Conservation (phyloP, 2,329 filamentous ascomycete species). For the Penicillium vulpinum region DNA sequence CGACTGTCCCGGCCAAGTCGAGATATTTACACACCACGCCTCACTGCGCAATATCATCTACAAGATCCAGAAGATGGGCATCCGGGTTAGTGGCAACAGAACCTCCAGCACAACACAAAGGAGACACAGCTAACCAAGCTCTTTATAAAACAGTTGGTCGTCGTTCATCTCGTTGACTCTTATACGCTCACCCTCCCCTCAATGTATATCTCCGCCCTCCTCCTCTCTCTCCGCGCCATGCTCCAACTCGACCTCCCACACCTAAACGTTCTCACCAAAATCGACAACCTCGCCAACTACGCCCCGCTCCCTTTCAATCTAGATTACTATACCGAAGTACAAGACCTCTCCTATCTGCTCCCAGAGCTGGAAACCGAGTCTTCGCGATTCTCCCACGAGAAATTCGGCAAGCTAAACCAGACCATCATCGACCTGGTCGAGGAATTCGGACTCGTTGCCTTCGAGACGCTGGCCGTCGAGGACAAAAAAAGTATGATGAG, state of each 20-base stretch:
- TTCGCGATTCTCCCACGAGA: conserved; percentile 66
- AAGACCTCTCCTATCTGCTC: conserved; percentile 82
- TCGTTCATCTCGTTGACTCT: conserved; percentile 89
- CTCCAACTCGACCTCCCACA: conserved; percentile 97
- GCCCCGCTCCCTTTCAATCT: conserved; percentile 89
- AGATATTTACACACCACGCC: conserved; percentile 93
- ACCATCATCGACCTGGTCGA: conserved; percentile 85
- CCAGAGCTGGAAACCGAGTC: conserved; percentile 79
- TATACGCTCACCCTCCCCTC: conserved; percentile 92
- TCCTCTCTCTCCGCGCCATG: conserved; percentile 93
- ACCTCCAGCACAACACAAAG: not conserved
- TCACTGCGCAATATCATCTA: conserved; percentile 91
- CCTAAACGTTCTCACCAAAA: conserved; percentile 94
- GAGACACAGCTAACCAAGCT: conserved; percentile 2
- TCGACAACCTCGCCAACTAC: conserved; percentile 87
- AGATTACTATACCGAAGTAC: conserved; percentile 96
- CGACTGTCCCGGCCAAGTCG: conserved; percentile 95
- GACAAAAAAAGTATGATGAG: conserved; percentile 98
- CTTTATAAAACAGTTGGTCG: conserved; percentile 67
- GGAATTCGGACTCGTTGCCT: conserved; percentile 84
- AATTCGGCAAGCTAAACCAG: conserved; percentile 81
- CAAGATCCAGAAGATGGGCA: conserved; percentile 83
- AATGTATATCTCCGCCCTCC: conserved; percentile 89
- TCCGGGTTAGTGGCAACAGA: conserved; percentile 66
- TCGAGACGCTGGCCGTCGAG: conserved; percentile 92